Conservation (phyloP, 2,329 filamentous ascomycete species). For the Orbilia ellipsospora region DNA sequence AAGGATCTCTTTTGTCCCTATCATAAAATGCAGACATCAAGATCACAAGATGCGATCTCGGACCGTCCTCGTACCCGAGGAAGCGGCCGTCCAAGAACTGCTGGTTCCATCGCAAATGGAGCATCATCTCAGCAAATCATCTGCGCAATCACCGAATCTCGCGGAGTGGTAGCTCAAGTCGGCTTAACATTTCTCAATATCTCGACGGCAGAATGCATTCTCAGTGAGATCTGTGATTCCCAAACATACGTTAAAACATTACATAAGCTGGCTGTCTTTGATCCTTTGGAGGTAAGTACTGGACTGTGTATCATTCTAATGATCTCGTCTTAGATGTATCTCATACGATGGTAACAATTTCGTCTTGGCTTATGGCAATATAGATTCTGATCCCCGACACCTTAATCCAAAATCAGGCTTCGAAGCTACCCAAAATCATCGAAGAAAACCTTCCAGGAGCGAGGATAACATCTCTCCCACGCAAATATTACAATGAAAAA, state of each 20-base stretch:
- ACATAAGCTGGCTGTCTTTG: constrained; percentile 84
- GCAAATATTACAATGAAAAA: constrained; percentile 84
- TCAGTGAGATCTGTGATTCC: constrained; percentile 92
- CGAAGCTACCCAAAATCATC: constrained; percentile 68
- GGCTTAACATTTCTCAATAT: constrained; percentile 89
- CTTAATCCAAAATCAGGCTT: constrained; percentile 11
- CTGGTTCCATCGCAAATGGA: constrained; percentile 70
- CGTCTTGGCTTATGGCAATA: not conserved
- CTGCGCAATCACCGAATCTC: constrained; percentile 88
- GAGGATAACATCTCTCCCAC: constrained; percentile 74
- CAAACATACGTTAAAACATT: constrained; percentile 90
- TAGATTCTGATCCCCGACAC: constrained; percentile 77
- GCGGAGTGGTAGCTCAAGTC: constrained; percentile 85
- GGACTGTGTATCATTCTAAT: not conserved
- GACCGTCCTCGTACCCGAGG: constrained; percentile 27
- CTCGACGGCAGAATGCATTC: constrained; percentile 74
- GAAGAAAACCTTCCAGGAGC: constrained; percentile 76
- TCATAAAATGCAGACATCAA: constrained; percentile 20
- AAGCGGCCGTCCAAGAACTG: constrained; percentile 66
- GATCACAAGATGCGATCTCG: constrained; percentile 10
- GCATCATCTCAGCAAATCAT: constrained; percentile 75
- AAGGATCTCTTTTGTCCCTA: not conserved
- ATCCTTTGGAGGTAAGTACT: constrained; percentile 70
- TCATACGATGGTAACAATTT: too few species aligned
- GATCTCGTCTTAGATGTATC: too few species aligned